phyloP scores from a whole-genome alignment of 768 basidiomycete genomes.

The Boletus rubroflammeus region DNA sequence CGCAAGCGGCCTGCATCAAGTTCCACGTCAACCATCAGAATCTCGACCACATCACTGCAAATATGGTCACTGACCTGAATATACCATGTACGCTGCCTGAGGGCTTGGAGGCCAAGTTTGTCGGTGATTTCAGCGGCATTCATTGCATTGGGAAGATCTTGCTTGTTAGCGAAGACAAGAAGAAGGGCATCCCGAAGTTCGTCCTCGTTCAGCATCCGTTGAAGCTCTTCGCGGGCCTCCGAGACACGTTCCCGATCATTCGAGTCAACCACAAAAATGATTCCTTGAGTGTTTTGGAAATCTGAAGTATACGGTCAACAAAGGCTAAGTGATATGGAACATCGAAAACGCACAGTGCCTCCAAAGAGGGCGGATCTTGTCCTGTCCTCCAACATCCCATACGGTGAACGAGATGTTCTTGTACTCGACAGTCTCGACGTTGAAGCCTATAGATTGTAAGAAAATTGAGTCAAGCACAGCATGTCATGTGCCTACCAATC shows the following conservation, averaged over 20 bases:
- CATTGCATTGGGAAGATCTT: conserved; percentile 99
- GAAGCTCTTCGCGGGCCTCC: conserved; percentile 98
- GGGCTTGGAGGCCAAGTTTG: conserved; percentile 96
- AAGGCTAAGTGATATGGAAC: conserved; percentile 6
- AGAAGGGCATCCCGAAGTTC: conserved; percentile 98
- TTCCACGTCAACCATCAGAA: conserved; percentile 15
- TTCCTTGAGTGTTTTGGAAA: conserved; percentile 99
- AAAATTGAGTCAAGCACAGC: neutral
- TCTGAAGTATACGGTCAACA: conserved; percentile 47
- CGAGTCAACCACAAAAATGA: conserved; percentile 99
- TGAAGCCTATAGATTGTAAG: conserved; percentile 73
- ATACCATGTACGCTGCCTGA: conserved; percentile 97
- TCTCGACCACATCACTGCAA: neutral
- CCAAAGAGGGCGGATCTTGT: conserved; percentile 99
- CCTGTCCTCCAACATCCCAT: conserved; percentile 99
- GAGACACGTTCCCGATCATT: conserved; percentile 99
- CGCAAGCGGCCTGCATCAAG: conserved; percentile 80
- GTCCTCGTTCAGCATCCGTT: conserved; percentile 99
- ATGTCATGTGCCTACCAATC: conserved; percentile 68
- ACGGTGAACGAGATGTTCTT: conserved; percentile 99
- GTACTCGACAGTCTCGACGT: conserved; percentile 99
- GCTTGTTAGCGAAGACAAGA: conserved; percentile 99
- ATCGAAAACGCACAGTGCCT: conserved; percentile 84
- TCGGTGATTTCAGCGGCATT: conserved; percentile 99
- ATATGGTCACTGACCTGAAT: conserved; percentile 65